Base-by-base conservation (phyloP, 495 filamentous ascomycete species). In the Pyrenula aspistea region DNA sequence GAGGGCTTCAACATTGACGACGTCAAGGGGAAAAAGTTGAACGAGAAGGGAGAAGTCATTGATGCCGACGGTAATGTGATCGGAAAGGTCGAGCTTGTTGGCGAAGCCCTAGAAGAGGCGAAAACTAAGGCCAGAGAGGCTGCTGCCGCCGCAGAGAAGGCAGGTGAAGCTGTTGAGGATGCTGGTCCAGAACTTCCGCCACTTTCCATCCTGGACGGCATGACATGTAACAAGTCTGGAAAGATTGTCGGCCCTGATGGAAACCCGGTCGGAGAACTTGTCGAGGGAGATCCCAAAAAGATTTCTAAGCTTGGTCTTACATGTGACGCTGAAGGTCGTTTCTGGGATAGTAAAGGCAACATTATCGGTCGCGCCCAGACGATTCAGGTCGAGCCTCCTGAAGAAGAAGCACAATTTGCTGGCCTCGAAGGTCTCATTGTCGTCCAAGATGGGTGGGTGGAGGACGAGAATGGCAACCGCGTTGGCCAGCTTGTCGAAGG, bases 391-490 rank as follows among this genome's bases (percentile, higher is more conserved):
- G 77, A 83, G 55, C 78, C 84, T 0, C 61, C 72, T 0, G 77
- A 77, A 2, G 77, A 83, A 25, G 82, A 84, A 58, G 71, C 77
- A 15, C 73, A 73, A 1, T 88, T 86, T 63, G 80, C 83, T 52
- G 82, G 82, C 47, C 76, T 85, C 4, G 82, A 87, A 53, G 80
- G 79, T 31, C 75, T 85, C 10, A 71, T 80, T 25, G 79, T 84
- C 56, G 75, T 75, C 58, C 70, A 81, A 57, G 77, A 79, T 53
- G 82, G 82, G 23, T 79, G 67, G 61, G 73, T 84, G 49, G 75
- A 80, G 58, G 83, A 86, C 53, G 75, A 78, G 57, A 79, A 82
- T 59, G 75, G 77, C 51, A 79, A 76, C 57, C 76, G 71, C 15
- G 79, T 85, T 49, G 83, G 83, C 50, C 60, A 72, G 57, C 67